phyloP scores from a whole-genome alignment of 2,329 filamentous ascomycete species.

The Fusarium piperis region DNA sequence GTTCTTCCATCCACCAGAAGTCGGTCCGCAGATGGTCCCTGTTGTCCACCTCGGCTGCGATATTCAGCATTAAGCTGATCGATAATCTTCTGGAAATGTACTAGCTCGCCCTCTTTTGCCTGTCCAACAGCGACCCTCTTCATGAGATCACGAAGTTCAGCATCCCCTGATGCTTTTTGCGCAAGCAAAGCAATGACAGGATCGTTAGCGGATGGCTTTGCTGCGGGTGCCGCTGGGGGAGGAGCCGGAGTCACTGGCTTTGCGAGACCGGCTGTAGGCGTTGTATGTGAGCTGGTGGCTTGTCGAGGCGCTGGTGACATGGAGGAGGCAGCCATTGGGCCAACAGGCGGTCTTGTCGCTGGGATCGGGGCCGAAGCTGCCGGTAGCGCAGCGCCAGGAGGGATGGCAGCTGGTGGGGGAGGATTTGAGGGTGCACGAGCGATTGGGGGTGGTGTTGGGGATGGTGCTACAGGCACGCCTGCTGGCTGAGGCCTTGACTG shows the following conservation, averaged over 20 bases:
- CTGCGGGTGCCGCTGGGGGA: constrained; percentile 24
- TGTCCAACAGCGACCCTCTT: constrained; percentile 82
- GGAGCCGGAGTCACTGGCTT: constrained; percentile 30
- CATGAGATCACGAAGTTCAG: constrained; percentile 80
- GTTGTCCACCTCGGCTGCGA: constrained; percentile 60
- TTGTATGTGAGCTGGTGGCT: constrained; percentile 22
- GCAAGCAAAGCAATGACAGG: constrained; percentile 85
- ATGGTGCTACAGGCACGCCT: constrained; percentile 28
- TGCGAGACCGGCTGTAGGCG: constrained; percentile 24
- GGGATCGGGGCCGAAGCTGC: constrained; percentile 36
- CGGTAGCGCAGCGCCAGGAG: constrained; percentile 24
- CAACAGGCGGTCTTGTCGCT: constrained; percentile 43
- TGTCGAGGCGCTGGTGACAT: constrained; percentile 41
- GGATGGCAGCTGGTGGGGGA: constrained; percentile 12
- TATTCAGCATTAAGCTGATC: constrained; percentile 76
- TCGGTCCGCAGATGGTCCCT: constrained; percentile 64
- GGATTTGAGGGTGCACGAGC: constrained; percentile 36
- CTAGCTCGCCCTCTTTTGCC: constrained; percentile 75
- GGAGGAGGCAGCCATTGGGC: constrained; percentile 31
- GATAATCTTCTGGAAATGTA: constrained; percentile 82
- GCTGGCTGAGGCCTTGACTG: constrained; percentile 26
- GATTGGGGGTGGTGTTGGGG: constrained; percentile 33
- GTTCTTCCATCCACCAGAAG: constrained; percentile 65
- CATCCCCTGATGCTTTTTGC: constrained; percentile 77
- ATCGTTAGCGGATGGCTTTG: constrained; percentile 58